Evolutionary conservation across 805 yeast species (phyloP), one percentile per base, ranked within the genome.

Genomic region (Lipomyces orientalis): DNA sequence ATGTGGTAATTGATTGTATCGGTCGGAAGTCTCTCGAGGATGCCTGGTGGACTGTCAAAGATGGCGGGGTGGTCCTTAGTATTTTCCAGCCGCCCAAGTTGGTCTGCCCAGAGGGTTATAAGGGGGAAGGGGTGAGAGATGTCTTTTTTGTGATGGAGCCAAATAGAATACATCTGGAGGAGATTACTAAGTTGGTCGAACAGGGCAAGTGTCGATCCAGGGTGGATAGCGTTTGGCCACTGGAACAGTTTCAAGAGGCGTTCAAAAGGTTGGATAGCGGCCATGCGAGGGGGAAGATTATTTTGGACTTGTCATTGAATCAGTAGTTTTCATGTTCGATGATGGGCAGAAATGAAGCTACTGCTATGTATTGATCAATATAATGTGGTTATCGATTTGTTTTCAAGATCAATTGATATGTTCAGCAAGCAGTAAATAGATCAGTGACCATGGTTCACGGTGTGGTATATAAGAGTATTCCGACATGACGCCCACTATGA

Each of bases 171-270:
- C n/a, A 33, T 16, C 35, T 56, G 51, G 46, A 33, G 25, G 29
- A 22, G 43, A 35, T 56, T 29, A 56, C 35, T 8, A 31, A 14
- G 46, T 16, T 56, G 14, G 46, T 29, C 14, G 43, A 31, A n/a
- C 14, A 12, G 35, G 60, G 60, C 16, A 35, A 29, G 43, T 31
- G n/a, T 14, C 35, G 46, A 10, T 22, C 43, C 8, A 4, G 25
- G 43, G 60, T 56, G 16, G 60, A 56, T 33, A 29, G 39, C 16
- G 22, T 33, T 14, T 56, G 43, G 49, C 25, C n/a, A 19, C 43
- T 56, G 33, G 46, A 35, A 9, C 19, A 56, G n/a, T 16, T 31
- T 8, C 22, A 25, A 19, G 60, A n/a, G 49, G 60, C 60, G 6
- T 56, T 56, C 35, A 19, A 31, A 4, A 10, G 43, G 2, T 8